phyloP scores from a whole-genome alignment of 306 rosid genomes.

The Albizia julibrissin region DNA sequence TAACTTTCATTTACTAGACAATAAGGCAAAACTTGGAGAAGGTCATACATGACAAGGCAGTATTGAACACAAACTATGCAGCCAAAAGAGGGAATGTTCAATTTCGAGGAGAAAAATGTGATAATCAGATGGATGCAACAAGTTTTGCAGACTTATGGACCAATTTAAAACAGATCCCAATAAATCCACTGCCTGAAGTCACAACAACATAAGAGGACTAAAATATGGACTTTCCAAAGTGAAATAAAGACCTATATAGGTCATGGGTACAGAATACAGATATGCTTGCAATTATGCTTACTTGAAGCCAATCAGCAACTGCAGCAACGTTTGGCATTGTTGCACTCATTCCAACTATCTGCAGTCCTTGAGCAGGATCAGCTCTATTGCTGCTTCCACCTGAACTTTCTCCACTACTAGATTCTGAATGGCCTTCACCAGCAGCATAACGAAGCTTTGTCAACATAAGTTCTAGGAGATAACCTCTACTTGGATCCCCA shows the following conservation, averaged over 20 bases:
- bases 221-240: slow-evolving; percentile 5
- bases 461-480: slow-evolving; percentile 93
- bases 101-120: neutral
- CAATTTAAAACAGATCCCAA: slow-evolving; percentile 13
- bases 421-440: slow-evolving; percentile 85
- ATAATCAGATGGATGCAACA: neutral
- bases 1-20: neutral
- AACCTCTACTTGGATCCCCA: slow-evolving; percentile 89
- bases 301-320: slow-evolving; percentile 99
- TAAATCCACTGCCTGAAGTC: slow-evolving; percentile 19
- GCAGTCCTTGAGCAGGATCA: slow-evolving; percentile 90
- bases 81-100: neutral
- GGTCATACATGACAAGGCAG: neutral
- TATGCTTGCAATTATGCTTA: slow-evolving; percentile 43
- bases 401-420: slow-evolving; percentile 87
- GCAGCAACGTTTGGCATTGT: slow-evolving; percentile 99
- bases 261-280: neutral
- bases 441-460: slow-evolving; percentile 99
- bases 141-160: neutral
- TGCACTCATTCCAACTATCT: slow-evolving; percentile 99
- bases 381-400: slow-evolving; percentile 83
- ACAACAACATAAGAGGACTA: slow-evolving; percentile 19
- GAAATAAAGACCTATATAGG: slow-evolving; percentile 8
- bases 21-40: neutral
- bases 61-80: neutral